Base-by-base conservation (phyloP, 805 yeast species). In the Yamadazyma takamatsuzukensis region DNA sequence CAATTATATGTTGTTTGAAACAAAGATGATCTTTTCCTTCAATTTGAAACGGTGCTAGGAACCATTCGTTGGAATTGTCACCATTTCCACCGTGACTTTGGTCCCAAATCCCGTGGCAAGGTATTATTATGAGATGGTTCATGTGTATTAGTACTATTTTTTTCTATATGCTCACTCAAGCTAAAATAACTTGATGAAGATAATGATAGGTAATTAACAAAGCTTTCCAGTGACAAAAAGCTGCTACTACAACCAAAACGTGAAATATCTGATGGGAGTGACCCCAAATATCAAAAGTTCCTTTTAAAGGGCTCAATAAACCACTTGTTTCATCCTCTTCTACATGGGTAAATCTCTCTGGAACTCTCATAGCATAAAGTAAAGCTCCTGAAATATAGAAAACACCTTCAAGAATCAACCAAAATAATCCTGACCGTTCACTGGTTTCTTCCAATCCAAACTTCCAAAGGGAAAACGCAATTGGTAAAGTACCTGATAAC, bases 231-330 rank as follows among this genome's bases (percentile, higher is more conserved):
- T 88, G 96, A 36, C 81, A 81, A 34, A 61, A 64, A 0, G 95
- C 83, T 10, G 94, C 95, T 9, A 78, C 44, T 0, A 85, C 88
- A 6, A 86, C 95, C 47, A 83, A 55, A 7, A 82, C 56, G 53
- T 86, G 95, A 51, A 87, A 86, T 7, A 87, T 70, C 51, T 87
- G 96, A 53, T 87, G 96, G 5, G 94, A 82, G 44, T 83, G 83
- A 1, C 95, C 95, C 56, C 75, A 69, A 8, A 75, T 48, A 45
- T 86, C 95, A 51, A 71, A 83, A 14, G 24, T 44, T 2, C 67
- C 68, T 1, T 47, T 36, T 8, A 36, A 12, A 2, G 49, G 44
- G 5, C 27, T 32, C 5, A 22, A 30, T 6, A 43, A 29, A 25
- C 47, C 36, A 8, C 32, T 28, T 4, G 35, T 30, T 19, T 43